Evolutionary conservation across 2,329 filamentous ascomycete species (phyloP).

Genomic region (Penicillium sp.): DNA sequence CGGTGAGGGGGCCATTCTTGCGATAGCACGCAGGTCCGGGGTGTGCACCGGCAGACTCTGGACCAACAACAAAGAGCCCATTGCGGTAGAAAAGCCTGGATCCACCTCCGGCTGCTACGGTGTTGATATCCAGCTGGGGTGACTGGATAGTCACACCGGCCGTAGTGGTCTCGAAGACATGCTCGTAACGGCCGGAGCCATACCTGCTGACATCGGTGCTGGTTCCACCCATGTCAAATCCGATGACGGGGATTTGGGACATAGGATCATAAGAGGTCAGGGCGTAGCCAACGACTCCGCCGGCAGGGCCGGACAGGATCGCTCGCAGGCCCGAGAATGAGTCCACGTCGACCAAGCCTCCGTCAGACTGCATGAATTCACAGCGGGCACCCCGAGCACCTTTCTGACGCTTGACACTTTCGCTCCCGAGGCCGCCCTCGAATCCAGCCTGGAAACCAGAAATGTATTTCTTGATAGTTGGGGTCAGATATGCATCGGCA

Average conservation of each 20-base stretch:
- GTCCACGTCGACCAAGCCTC: constrained; percentile 54
- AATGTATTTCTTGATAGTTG: constrained; percentile 75
- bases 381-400: constrained; percentile 71
- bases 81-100: constrained; percentile 52
- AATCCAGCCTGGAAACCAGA: constrained; percentile 78
- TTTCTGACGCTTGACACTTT: constrained; percentile 66
- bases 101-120: constrained; percentile 82
- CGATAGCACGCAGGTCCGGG: constrained; percentile 89
- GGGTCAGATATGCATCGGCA: constrained; percentile 77
- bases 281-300: constrained; percentile 87
- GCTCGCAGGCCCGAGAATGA: constrained; percentile 78
- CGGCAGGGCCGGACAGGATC: constrained; percentile 87
- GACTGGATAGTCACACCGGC: constrained; percentile 87
- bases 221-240: constrained; percentile 91
- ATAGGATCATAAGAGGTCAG: constrained; percentile 80
- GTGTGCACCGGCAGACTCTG: constrained; percentile 83
- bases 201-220: constrained; percentile 87
- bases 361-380: constrained; percentile 93
- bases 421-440: constrained; percentile 72
- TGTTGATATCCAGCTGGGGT: constrained; percentile 87
- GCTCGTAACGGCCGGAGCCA: constrained; percentile 78
- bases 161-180: constrained; percentile 88
- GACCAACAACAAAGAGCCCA: constrained; percentile 72
- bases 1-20: constrained; percentile 82
- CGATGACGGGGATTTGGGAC: constrained; percentile 78